Evolutionary conservation across 139 green algal species (phyloP), one percentile per base, ranked within the genome.

Genomic region (Coccomyxa sp.): DNA sequence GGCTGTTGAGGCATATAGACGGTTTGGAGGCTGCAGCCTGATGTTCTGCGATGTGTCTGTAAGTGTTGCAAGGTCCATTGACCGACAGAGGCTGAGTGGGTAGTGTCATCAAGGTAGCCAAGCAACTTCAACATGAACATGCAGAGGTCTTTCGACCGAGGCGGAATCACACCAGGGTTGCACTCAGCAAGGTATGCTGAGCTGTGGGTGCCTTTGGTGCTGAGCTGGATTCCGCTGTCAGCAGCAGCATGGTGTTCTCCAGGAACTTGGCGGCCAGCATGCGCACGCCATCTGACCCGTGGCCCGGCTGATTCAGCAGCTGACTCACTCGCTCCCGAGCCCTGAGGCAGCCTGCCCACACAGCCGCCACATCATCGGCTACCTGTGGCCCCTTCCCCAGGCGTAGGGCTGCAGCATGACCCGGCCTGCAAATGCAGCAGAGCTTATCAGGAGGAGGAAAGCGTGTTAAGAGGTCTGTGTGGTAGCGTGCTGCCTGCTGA

Each of bases 241-340:
- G 83, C 18, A 85, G 44, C 55, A 91, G 74, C 18, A 76, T 81
- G 24, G 40, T 70, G 41, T 85, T 82, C 74, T 91, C 87, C 55
- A 83, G 10, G 38, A 91, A 84, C 55, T 86, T 87, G 50, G 58
- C 64, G 8, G 81, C 86, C 8, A 64, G 77, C 33, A 86, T 68
- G 8, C 83, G 71, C 54, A 91, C 58, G 5, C 39, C 79, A 22
- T 64, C 50, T 18, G 50, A 64, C n/a, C n/a, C n/a, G n/a, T n/a
- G n/a, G 50, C 3, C 78, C 27, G 36, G 68, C 18, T 54, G 29
- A 64, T 35, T 36, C 37, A 71, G 76, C 72, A 86, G 44, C 8
- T 27, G 39, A 3, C 36, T 68, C 14, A 81, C 68, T 0, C 54
- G 50, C 5, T 64, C 18, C 55, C 81, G 79, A 8, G 84, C 35